Conservation (phyloP, 2,329 filamentous ascomycete genomes). For the Emergomyces orientalis region DNA sequence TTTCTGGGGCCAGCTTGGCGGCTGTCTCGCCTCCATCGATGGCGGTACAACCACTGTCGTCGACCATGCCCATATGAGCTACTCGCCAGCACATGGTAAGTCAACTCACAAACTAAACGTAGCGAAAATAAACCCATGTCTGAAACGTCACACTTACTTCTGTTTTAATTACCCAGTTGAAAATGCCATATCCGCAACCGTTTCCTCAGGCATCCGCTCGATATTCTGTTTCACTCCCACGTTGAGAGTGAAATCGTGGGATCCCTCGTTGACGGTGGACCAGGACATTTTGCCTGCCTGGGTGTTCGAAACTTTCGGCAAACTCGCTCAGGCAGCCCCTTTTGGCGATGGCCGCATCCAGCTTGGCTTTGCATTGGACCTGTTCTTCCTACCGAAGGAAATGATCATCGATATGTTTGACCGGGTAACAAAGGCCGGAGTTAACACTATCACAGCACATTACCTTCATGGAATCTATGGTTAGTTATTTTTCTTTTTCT, state of each 20-base stretch:
- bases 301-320: conserved; percentile 19
- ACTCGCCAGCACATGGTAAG: conserved; percentile 21
- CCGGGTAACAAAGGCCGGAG: conserved; percentile 14
- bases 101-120: background rate
- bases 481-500: background rate
- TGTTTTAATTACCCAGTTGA: conserved; percentile 10
- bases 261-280: conserved; percentile 14
- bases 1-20: conserved; percentile 35
- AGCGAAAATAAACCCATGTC: background rate
- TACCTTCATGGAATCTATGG: conserved; percentile 11
- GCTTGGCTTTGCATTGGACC: conserved; percentile 25
- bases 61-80: conserved; percentile 26
- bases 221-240: conserved; percentile 23
- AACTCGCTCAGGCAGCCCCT: conserved; percentile 14
- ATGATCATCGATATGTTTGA: conserved; percentile 18
- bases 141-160: background rate
- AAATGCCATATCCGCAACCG: conserved; percentile 20
- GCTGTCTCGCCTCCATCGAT: conserved; percentile 19
- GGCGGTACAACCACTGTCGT: conserved; percentile 23
- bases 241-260: conserved; percentile 19
- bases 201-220: conserved; percentile 23
- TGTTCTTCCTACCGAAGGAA: conserved; percentile 20
- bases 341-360: conserved; percentile 22
- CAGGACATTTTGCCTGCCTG: conserved; percentile 20
- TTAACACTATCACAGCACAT: conserved; percentile 23